Percentiles rank a stretch among this genome's conserved stretches.
Evolutionary conservation across 495 filamentous ascomycete genomes (phyloP).

Genomic region (Pyronema domesticum): DNA sequence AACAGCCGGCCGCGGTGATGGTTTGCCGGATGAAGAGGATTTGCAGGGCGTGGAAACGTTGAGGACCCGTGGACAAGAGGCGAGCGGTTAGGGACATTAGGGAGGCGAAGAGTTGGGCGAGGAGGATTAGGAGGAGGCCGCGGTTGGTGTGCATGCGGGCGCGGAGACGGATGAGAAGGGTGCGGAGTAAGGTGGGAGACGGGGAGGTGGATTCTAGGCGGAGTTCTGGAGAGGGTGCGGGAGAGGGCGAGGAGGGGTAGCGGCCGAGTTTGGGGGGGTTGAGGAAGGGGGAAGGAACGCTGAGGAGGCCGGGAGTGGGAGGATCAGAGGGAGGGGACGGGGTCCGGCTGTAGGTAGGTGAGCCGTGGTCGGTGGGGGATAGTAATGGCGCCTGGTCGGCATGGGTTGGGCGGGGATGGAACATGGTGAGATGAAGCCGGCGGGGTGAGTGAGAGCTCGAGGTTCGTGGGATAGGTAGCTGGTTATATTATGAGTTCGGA

Average conservation of each 20-base stretch:
- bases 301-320: too few species aligned
- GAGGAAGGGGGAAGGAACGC: too few species aligned
- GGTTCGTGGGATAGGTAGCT: too few species aligned
- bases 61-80: slow-evolving; percentile 46
- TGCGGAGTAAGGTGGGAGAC: neutral
- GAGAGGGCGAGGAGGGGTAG: neutral
- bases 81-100: slow-evolving; percentile 78
- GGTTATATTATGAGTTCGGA: too few species aligned
- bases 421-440: too few species aligned
- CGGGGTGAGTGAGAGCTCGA: too few species aligned
- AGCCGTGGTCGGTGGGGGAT: too few species aligned
- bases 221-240: neutral
- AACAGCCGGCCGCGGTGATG: slow-evolving; percentile 50
- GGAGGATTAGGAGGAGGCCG: slow-evolving; percentile 52
- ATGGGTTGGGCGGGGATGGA: too few species aligned
- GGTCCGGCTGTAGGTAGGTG: too few species aligned
- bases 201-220: neutral
- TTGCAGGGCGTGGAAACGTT: slow-evolving; percentile 71
- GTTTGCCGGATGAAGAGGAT: slow-evolving; percentile 74
- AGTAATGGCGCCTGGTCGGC: too few species aligned
- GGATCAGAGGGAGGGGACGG: too few species aligned
- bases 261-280: too few species aligned
- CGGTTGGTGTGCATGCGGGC: slow-evolving; percentile 34
- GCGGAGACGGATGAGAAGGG: neutral
- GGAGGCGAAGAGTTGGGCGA: slow-evolving; percentile 68